Evolutionary conservation across 257 asterid species (phyloP), one percentile per base, ranked within the genome.

Genomic region (Rauvolfia tetraphylla): DNA sequence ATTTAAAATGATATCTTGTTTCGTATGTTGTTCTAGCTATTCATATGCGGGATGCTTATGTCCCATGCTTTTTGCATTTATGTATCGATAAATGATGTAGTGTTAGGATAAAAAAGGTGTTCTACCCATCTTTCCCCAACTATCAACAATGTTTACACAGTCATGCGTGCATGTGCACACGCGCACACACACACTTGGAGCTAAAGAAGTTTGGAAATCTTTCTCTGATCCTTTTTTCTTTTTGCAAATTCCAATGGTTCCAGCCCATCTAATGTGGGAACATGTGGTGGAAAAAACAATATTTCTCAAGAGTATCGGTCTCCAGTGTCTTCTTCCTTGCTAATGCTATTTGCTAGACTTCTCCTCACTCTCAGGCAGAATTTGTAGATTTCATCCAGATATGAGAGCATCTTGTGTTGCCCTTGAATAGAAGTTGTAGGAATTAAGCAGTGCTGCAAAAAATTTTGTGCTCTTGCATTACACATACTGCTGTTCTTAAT

Each of bases 351-450:
- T 10, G 2, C 13, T 3, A 2, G 14, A 1, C 53, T 36, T 36
- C 9, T 33, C 62, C 29, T 51, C 44, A 5, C 54, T 18, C 36
- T 18, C 15, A 53, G 27, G 58, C 70, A 27, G 22, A 46, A 41
- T 44, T 42, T 62, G 27, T 75, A 6, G 17, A 31, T 17, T 74
- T 59, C 4, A 10, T 27, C 18, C 7, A 27, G 5, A 67, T 29
- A 33, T 66, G 8, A 76, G 10, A 38, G 75, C 66, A 76, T 76
- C 74, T 59, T 63, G 1, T 49, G 1, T 46, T 15, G 33, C 44
- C 29, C 61, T 74, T 20, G 9, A 75, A 33, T 23, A 3, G 10
- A 76, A 33, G 18, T 53, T 31, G 6, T 22, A 34, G 31, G 33
- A 66, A 53, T 66, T 59, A 17, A 65, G 65, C 39, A 29, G 63